Evolutionary conservation across 2,329 filamentous ascomycete genomes (phyloP), one percentile per base, ranked within the genome.

Genomic region (Aureobasidium leucospermi): DNA sequence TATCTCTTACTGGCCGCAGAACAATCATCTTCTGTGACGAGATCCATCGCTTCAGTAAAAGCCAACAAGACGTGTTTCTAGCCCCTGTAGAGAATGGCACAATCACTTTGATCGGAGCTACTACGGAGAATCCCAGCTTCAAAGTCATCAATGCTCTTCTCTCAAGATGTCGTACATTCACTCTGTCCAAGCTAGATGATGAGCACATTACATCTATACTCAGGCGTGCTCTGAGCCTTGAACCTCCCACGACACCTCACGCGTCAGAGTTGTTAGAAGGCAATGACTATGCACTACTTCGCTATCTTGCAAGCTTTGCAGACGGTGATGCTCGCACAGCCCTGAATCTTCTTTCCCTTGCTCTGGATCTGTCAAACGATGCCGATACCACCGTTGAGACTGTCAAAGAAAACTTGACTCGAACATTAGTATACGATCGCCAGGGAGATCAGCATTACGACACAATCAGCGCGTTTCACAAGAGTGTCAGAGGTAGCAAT

Each of bases 21-120:
- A 97, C 94, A 0, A 96, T 99, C 64, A 85, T 99, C 64, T 99
- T 99, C 72, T 96, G 93, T 75, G 94, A 99, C 75, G 94, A 97
- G 77, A 94, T 96, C 49, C 91, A 96, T 73, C 79, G 93, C 31
- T 96, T 96, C 78, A 88, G 83, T 66, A 96, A 96, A 74, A 81
- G 86, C 0, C 94, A 97, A 71, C 94, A 99, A 70, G 94, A 97
- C 73, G 88, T 96, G 1, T 97, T 97, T 66, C 78, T 99, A 1
- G 90, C 88, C 15, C 93, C 93, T 0, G 93, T 97, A 23, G 94
- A 99, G 74, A 86, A 86, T 1, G 94, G 94, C 6, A 88, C 89
- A 31, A 87, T 99, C 64, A 96, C 90, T 0, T 79, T 99, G 32
- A 94, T 97, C 62, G 94, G 92, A 10, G 94, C 94, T 6, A 99